Conservation (phyloP, 2,329 filamentous ascomycete genomes). For the Epichloe typhina region DNA sequence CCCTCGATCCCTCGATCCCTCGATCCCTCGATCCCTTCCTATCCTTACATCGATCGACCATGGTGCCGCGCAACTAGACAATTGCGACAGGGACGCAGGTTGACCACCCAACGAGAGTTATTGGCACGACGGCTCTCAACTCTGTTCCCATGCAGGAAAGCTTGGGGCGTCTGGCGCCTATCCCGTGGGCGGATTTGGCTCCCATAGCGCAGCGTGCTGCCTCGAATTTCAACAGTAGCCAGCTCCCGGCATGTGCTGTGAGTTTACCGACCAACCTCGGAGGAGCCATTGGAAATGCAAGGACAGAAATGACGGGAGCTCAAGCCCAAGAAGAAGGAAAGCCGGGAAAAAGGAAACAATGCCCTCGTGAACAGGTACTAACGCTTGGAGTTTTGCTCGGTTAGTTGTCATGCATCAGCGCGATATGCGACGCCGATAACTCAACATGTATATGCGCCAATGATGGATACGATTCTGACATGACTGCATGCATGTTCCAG, state of each 20-base stretch:
- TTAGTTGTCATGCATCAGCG: conserved; percentile 11
- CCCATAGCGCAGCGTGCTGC: not conserved
- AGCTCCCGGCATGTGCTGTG: conserved; percentile 1
- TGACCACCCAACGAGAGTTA: not conserved
- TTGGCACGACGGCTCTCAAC: not conserved
- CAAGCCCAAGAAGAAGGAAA: too few relatives aligned
- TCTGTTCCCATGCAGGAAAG: not conserved
- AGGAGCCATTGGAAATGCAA: not conserved
- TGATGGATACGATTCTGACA: conserved; percentile 6
- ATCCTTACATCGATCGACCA: not conserved
- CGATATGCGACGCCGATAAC: conserved; percentile 5
- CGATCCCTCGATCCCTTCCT: too few relatives aligned
- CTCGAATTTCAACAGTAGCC: not conserved
- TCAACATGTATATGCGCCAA: conserved; percentile 8
- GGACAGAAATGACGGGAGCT: too few relatives aligned
- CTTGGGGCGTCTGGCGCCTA: not conserved
- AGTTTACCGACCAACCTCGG: not conserved
- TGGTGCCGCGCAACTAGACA: not conserved
- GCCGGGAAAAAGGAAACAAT: too few relatives aligned
- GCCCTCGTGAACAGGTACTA: too few relatives aligned
- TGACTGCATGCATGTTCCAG: conserved; percentile 13
- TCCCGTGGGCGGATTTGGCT: not conserved
- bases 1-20: too few relatives aligned
- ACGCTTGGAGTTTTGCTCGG: not conserved
- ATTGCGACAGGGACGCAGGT: not conserved